phyloP scores from a whole-genome alignment of 2,329 filamentous ascomycete species.

The Diaporthe caulivora region DNA sequence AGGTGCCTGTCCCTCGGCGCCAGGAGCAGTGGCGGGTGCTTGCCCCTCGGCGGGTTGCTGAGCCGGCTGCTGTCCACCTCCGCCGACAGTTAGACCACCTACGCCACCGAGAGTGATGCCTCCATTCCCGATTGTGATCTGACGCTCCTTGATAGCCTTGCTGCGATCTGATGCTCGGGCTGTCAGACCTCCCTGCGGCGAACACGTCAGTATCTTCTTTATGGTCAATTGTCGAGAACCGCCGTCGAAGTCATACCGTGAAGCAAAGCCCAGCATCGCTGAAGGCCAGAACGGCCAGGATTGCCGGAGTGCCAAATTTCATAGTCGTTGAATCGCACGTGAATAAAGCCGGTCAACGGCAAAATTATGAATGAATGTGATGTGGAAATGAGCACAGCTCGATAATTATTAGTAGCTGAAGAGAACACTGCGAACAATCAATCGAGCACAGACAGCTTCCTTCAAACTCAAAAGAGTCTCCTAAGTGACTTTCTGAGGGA shows the following conservation, averaged over 20 bases:
- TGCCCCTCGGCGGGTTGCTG: conserved; percentile 13
- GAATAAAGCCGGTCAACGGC: conserved; percentile 30
- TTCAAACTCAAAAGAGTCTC: neutral
- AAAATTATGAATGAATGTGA: conserved; percentile 20
- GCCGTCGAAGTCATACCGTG: conserved; percentile 19
- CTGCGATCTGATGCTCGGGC: conserved; percentile 24
- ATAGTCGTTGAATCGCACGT: conserved; percentile 9
- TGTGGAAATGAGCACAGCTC: neutral
- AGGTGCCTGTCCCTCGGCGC: neutral
- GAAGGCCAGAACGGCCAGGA: conserved; percentile 32
- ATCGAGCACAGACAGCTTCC: neutral
- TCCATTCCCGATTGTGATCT: conserved; percentile 28
- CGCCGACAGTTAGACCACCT: conserved; percentile 34
- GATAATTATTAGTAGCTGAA: neutral
- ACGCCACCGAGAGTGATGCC: conserved; percentile 9
- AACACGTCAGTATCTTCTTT: neutral
- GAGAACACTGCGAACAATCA: neutral
- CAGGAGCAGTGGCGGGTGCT: conserved; percentile 12
- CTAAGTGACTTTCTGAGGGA: neutral
- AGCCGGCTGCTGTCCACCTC: conserved; percentile 27
- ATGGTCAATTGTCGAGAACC: neutral
- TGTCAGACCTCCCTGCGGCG: conserved; percentile 28
- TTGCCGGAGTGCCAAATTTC: conserved; percentile 23
- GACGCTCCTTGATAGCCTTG: conserved; percentile 29
- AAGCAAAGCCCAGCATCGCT: conserved; percentile 36